These are phyloP conservation scores for Yamadazyma triangularis DNA, from an alignment of 1,139 yeast genomes.

Conservation along the genomic window DNA sequence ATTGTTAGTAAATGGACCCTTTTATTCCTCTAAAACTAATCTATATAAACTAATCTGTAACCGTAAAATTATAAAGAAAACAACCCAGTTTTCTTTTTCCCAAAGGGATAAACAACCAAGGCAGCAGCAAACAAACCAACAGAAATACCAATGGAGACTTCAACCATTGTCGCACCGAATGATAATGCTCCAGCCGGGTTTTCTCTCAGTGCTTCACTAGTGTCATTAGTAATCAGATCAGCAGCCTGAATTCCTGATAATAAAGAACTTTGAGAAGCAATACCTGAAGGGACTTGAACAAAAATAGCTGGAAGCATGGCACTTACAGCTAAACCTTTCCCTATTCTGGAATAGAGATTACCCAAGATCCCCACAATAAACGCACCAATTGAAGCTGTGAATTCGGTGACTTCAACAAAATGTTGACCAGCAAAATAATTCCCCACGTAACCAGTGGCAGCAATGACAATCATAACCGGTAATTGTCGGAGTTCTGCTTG, in stretches of 20 bases:
- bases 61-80: conserved; percentile 74
- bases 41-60: no score
- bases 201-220: conserved; percentile 1
- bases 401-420: conserved; percentile 68
- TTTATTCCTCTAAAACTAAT: no score
- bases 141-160: conserved; percentile 88
- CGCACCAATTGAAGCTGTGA: conserved; percentile 86
- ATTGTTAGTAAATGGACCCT: no score
- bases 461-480: conserved; percentile 75
- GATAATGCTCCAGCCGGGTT: conserved; percentile 32
- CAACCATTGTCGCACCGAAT: conserved; percentile 85
- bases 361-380: conserved; percentile 89
- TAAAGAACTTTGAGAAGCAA: conserved; percentile 83
- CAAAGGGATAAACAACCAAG: conserved; percentile 83
- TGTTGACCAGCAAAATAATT: conserved; percentile 80
- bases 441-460: conserved; percentile 77
- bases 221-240: conserved; percentile 52
- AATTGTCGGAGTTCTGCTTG: conserved; percentile 78
- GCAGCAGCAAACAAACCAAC: conserved; percentile 94
- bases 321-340: conserved; percentile 92
- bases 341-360: conserved; percentile 78
- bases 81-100: conserved; percentile 81
- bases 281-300: conserved; percentile 92
- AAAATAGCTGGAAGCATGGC: conserved; percentile 95
- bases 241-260: conserved; percentile 78